Base-by-base conservation (phyloP, 371 early-diverging fungal species). In the Haplosporangium sp. region DNA sequence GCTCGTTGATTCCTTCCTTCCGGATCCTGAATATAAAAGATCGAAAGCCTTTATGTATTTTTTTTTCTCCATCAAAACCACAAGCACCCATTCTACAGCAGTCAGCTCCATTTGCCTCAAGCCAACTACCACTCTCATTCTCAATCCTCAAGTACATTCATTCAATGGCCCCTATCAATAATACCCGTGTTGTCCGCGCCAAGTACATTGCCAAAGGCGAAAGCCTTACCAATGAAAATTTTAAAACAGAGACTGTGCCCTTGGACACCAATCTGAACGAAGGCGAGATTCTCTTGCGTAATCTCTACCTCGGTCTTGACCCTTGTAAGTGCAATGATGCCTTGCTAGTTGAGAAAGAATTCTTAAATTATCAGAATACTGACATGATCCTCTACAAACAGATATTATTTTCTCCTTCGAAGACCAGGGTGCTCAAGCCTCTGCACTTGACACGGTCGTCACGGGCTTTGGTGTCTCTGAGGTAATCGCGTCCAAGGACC, bases 391-490 rank as follows among this genome's bases (percentile, higher is more conserved):
- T 48, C 29, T 36, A 5, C 42, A 36, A 42, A 5, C 42, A 36
- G 50, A 47, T 37, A 23, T n/a, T 21, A 46, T 53, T 13, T 40
- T 37, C 29, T 45, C 48, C 3, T 47, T 64, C 38, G 23, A 53
- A 14, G 45, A 52, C 52, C 43, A 37, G 29, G 29, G 29, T 29
- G 29, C 29, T 29, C 29, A 29, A 23, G 50, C 29, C 12, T 9
- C 21, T 8, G 1, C n/a, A 13, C 21, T 69, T 3, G 21, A 45
- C 36, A 53, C 89, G 60, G 83, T 89, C n/a, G 75, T 92, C 81
- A 67, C 67, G 20, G 91, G 87, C 18, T 81, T 83, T 38, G 89
- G 83, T 14, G 83, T 93, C 72, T 80, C 76, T 29, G 84, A 87
- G 42, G 89, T 92, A 9, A 65, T 89, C 41, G 84, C 83, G 36